phyloP scores from a whole-genome alignment of 106 monocot species.

The Hemerocallis citrina region DNA sequence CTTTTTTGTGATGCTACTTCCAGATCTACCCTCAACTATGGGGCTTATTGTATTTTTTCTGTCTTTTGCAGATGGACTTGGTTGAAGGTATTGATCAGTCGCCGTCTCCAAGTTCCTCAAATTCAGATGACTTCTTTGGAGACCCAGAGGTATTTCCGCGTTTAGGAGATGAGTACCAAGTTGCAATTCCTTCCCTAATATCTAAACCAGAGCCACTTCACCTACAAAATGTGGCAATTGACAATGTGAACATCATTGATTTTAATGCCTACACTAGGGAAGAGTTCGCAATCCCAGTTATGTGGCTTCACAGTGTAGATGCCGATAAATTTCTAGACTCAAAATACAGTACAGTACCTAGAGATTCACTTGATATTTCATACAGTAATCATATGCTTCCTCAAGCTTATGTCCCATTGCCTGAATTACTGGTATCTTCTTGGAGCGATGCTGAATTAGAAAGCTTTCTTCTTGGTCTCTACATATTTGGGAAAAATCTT shows the following conservation, averaged over 20 bases:
- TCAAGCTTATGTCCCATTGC: conserved; percentile 28
- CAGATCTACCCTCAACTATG: too few relatives aligned
- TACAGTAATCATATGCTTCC: conserved; percentile 1
- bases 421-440: conserved; percentile 20
- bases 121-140: conserved; percentile 25
- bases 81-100: too few relatives aligned
- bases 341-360: neutral
- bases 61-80: too few relatives aligned
- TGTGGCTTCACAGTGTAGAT: conserved; percentile 25
- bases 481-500: conserved; percentile 88
- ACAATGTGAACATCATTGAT: conserved; percentile 1
- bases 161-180: conserved; percentile 77
- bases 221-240: neutral
- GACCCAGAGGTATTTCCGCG: conserved; percentile 48
- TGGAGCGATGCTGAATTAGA: conserved; percentile 56
- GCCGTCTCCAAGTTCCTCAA: conserved; percentile 17
- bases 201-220: conserved; percentile 18
- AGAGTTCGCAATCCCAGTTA: conserved; percentile 48
- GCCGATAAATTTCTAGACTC: neutral
- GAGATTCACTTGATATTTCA: neutral
- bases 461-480: conserved; percentile 78
- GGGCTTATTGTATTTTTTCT: too few relatives aligned
- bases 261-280: conserved; percentile 14
- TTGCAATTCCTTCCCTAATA: conserved; percentile 39
- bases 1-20: too few relatives aligned